Evolutionary conservation across 371 early-diverging fungal genomes (phyloP).

Genomic region (Circinella minor): DNA sequence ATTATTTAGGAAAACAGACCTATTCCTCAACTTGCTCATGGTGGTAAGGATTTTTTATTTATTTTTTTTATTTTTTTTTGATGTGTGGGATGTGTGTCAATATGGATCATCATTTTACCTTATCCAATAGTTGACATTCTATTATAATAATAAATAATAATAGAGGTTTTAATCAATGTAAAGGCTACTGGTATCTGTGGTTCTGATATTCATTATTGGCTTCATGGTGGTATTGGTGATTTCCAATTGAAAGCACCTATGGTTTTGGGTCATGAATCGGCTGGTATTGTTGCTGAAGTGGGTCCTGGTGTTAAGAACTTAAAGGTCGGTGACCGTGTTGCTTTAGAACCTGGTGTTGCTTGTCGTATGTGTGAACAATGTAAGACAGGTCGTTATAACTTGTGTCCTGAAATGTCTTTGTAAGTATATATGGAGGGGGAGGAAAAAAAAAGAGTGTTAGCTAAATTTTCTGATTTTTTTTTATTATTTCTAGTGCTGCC

Average conservation of each 20-base stretch:
- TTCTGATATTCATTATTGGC: slow-evolving; percentile 58
- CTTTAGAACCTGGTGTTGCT: slow-evolving; percentile 68
- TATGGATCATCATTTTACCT: neutral
- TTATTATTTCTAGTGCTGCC: slow-evolving; percentile 40
- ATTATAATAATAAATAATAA: no score
- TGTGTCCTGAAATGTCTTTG: slow-evolving; percentile 55
- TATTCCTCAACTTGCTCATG: slow-evolving; percentile 28
- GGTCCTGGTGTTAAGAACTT: slow-evolving; percentile 60
- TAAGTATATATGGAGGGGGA: slow-evolving; percentile 17
- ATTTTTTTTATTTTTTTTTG: neutral
- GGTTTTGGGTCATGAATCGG: slow-evolving; percentile 81
- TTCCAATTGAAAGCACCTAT: slow-evolving; percentile 58
- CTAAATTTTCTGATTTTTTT: neutral
- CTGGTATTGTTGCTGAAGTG: slow-evolving; percentile 65
- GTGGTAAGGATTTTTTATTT: slow-evolving; percentile 33
- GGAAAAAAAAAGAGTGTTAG: slow-evolving; percentile 1
- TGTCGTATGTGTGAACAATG: slow-evolving; percentile 64
- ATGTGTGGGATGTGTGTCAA: neutral
- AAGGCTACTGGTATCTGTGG: slow-evolving; percentile 58
- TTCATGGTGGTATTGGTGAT: slow-evolving; percentile 51
- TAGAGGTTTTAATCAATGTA: slow-evolving; percentile 51
- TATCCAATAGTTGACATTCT: no score
- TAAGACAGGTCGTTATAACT: slow-evolving; percentile 51
- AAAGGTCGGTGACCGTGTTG: slow-evolving; percentile 75
- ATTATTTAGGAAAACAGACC: slow-evolving; percentile 32